A percentile compares a stretch with the other conserved stretches of the same genome.
Conservation (phyloP, 1,284 basidiomycete species). For the Filobasidium uniguttulatum region DNA sequence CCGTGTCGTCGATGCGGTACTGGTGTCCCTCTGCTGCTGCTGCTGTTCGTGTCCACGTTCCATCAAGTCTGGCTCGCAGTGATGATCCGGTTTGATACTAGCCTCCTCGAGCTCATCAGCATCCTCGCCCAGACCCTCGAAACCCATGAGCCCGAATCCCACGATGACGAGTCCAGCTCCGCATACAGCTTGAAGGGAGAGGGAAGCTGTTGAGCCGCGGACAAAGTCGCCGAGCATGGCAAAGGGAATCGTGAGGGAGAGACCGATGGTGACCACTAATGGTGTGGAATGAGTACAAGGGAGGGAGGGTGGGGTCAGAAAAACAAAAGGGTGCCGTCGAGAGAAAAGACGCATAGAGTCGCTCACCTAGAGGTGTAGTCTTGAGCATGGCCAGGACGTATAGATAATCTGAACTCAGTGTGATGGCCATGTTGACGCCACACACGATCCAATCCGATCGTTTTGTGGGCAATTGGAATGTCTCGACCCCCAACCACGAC, state of each 20-base stretch:
- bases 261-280: conserved; percentile 72
- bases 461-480: conserved; percentile 57
- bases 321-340: not conserved
- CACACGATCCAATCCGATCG: conserved; percentile 51
- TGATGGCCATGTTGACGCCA: conserved; percentile 74
- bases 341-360: not conserved
- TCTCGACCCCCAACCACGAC: conserved; percentile 61
- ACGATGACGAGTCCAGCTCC: conserved; percentile 47
- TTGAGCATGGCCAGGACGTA: conserved; percentile 85
- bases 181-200: conserved; percentile 46
- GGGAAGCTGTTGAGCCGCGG: conserved; percentile 24
- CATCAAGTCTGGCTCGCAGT: not conserved
- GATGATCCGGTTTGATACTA: not conserved
- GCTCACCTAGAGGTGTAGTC: conserved; percentile 61
- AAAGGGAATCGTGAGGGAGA: conserved; percentile 76
- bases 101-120: no score
- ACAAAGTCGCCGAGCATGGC: conserved; percentile 32
- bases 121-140: conserved; percentile 29
- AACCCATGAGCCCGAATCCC: conserved; percentile 38
- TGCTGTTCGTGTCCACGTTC: not conserved
- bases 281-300: not conserved
- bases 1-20: not conserved
- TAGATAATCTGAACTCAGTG: conserved; percentile 68
- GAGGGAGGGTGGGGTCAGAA: not conserved
- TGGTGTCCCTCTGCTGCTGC: no score